Base-by-base conservation (phyloP, 176 grass and related monocot species). In the Ampelocalamus luodianensis region DNA sequence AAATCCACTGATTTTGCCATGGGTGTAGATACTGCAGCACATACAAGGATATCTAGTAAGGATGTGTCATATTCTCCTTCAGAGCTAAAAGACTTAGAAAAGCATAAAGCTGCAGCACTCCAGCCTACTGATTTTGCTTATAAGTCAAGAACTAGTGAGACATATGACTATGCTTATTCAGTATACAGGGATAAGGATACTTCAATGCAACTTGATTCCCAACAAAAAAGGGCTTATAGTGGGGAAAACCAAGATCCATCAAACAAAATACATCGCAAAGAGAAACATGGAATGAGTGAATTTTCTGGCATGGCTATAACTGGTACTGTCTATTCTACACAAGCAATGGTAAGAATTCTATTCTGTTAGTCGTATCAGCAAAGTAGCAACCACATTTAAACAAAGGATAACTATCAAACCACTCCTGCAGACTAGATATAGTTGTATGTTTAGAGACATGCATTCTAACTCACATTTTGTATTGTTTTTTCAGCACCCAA, bases 161-260 rank as follows among this genome's bases (percentile, higher is more conserved):
- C 77, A 45, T 86, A 85, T 89, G 89, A 92, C 84, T 72, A 87
- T 55, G 84, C 59, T 82, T 86, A 92, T 92, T 67, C 87, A 68
- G 72, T 59, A 81, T 83, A 83, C 76, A 84, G 53, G 85, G 87
- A 96, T 73, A 99, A 92, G 74, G 90, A 77, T 63, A 60, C 65
- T 79, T 90, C 92, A 82, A 63, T 53, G 62, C 85, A 89, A 82
- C 88, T 92, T 81, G 92, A 92, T 74, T 92, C 94, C 80, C 92
- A 89, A 82, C 85, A 85, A 70, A 92, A 87, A 66, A 92, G 86
- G 68, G 50, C 77, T 65, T 80, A 61, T 61, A 92, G 85, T 84
- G 88, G 84, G 13, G 88, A 84, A 75, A 89, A 83, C 82, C 88
- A 80, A 78, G 85, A 86, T 75, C 70, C 66, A 78, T 78, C 90